Evolutionary conservation across 768 basidiomycete species (phyloP).

Genomic region (Suillus tomentosus): DNA sequence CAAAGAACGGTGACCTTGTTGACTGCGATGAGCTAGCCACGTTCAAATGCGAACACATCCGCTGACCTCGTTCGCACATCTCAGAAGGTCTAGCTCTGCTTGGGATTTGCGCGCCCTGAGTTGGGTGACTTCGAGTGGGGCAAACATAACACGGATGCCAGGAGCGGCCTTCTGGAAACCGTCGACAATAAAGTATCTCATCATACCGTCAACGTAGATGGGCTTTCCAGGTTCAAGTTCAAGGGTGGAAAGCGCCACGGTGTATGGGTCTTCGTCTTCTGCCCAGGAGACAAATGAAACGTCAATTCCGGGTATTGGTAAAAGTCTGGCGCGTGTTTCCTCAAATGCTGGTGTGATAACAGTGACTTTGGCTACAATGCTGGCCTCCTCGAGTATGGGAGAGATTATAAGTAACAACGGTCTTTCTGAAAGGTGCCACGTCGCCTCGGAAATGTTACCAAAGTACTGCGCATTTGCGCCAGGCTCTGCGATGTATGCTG

Average conservation of each 20-base stretch:
- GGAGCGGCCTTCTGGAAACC: constrained; percentile 53
- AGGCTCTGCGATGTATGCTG: constrained; percentile 81
- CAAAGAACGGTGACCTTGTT: constrained; percentile 74
- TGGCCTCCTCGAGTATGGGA: constrained; percentile 33
- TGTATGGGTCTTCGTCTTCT: constrained; percentile 70
- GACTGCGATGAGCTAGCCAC: constrained; percentile 6
- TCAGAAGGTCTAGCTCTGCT: constrained; percentile 69
- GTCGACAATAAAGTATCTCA: constrained; percentile 65
- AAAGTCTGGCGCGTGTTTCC: constrained; percentile 61
- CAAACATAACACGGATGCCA: constrained; percentile 43
- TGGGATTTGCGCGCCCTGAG: constrained; percentile 75
- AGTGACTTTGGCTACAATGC: constrained; percentile 46
- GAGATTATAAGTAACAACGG: constrained; percentile 71
- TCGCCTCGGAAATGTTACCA: constrained; percentile 61
- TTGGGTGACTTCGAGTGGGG: constrained; percentile 54
- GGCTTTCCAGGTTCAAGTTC: constrained; percentile 21
- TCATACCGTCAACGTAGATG: constrained; percentile 62
- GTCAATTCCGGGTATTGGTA: constrained; percentile 51
- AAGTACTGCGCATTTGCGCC: constrained; percentile 71
- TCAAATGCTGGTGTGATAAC: constrained; percentile 82
- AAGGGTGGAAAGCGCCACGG: constrained; percentile 39
- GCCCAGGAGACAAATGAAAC: constrained; percentile 59
- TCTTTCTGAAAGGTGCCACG: constrained; percentile 78
- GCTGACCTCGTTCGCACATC: constrained; percentile 77
- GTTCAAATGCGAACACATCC: background rate